Evolutionary conservation across 225 moss, liverwort and hornwort species (phyloP).

Genomic region (Rhytidiadelphus loreus): DNA sequence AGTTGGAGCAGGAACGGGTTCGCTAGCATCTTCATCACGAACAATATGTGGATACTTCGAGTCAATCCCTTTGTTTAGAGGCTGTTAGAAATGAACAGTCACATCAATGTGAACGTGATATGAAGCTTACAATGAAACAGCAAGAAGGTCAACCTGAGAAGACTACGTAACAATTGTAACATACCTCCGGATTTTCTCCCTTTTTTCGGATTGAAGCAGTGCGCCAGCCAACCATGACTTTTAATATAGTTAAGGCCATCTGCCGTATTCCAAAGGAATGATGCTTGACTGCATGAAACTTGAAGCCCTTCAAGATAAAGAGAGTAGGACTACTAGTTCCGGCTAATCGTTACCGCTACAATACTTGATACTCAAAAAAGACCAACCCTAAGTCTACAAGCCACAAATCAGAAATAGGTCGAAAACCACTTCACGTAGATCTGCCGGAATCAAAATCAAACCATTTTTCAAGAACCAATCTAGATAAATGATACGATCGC

Average conservation of each 20-base stretch:
- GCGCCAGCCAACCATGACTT: conserved; percentile 84
- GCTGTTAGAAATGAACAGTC: background rate
- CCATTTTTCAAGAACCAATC: background rate
- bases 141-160: background rate
- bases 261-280: background rate
- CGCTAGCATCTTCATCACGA: conserved; percentile 16
- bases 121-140: background rate
- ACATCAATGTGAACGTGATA: background rate
- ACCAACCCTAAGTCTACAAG: background rate
- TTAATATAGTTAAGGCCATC: conserved; percentile 7
- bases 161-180: background rate
- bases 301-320: background rate
- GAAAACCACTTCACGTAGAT: background rate
- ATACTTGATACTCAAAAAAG: background rate
- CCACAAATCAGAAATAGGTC: background rate
- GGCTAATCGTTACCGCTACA: background rate
- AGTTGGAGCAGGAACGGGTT: background rate
- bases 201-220: conserved; percentile 62
- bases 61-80: background rate
- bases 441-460: background rate
- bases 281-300: background rate
- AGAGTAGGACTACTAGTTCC: background rate
- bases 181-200: conserved; percentile 52
- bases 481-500: conserved; percentile 52
- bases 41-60: conserved; percentile 30